phyloP scores from a whole-genome alignment of 2,329 filamentous ascomycete genomes.

The Ascosphaera apis region DNA sequence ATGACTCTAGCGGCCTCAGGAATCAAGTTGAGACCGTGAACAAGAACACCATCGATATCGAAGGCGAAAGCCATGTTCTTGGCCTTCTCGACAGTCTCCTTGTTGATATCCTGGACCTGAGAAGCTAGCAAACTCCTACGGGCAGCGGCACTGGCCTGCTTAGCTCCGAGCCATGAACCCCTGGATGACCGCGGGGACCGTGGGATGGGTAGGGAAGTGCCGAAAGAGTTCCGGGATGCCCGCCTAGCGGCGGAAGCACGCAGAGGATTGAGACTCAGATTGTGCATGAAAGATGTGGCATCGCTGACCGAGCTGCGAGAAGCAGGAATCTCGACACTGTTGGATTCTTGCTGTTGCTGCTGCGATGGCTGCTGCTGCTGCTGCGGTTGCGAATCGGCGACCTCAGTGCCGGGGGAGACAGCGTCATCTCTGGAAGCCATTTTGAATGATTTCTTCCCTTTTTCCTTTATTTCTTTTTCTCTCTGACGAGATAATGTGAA shows the following conservation, averaged over 20 bases:
- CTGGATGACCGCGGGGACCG: conserved; percentile 45
- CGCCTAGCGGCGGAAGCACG: conserved; percentile 19
- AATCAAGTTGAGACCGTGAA: conserved; percentile 48
- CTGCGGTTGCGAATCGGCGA: too few species aligned
- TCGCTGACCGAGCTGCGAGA: conserved; percentile 45
- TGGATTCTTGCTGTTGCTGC: conserved; percentile 13
- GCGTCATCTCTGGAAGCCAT: neutral
- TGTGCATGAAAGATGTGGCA: conserved; percentile 48
- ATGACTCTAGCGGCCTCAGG: conserved; percentile 42
- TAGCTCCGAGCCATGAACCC: conserved; percentile 36
- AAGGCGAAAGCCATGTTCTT: conserved; percentile 71
- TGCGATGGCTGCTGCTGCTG: neutral
- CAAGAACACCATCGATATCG: conserved; percentile 44
- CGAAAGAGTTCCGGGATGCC: conserved; percentile 54
- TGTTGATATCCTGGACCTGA: conserved; percentile 44
- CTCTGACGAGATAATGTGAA: neutral
- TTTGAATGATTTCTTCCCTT: too few species aligned
- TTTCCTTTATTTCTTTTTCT: neutral
- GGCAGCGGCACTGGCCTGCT: conserved; percentile 32
- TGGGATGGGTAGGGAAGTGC: conserved; percentile 48
- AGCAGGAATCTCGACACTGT: conserved; percentile 46
- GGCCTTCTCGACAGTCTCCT: conserved; percentile 41
- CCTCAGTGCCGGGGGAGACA: too few species aligned
- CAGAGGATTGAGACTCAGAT: conserved; percentile 42
- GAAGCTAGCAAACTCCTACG: conserved; percentile 43